Base-by-base conservation (phyloP, 192 early-diverging fungal genomes). In the Umbelopsis sp. region DNA sequence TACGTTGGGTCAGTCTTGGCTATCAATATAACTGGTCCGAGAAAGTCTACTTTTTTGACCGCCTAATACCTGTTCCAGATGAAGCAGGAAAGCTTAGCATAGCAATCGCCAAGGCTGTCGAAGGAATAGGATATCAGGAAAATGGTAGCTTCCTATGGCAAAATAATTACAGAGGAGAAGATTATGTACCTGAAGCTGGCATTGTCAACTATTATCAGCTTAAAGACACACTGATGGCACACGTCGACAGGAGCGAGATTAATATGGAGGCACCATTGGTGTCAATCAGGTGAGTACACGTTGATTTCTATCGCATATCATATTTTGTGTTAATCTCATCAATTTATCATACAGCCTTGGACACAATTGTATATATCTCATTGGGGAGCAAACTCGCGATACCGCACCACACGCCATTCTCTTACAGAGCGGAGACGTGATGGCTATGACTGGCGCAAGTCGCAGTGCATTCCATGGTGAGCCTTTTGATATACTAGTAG, bases 191-290 rank as follows among this genome's bases (percentile, higher is more conserved):
- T 62, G 92, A 99, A 74, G 97, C 95, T 4, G 97, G 96, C 3
- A 94, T 99, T 0, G 75, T 99, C 34, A 99, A 99, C 78, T 97
- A 92, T 73, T 99, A 99, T 74, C 90, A 92, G 43, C 79, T 86
- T 51, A 83, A 87, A 25, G 92, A 96, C 69, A 81, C 91, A 5
- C 81, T 99, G 74, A 96, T 93, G 81, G 95, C 88, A 10, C 97
- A 99, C 80, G 95, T 97, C 36, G 97, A 99, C 77, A 84, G 88
- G 51, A 96, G 93, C 45, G 97, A 99, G 73, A 66, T 89, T 22
- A 94, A 94, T 74, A 92, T 89, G 83, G 86, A 89, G 44, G 92
- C 92, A 1, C 94, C 96, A 4, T 77, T 98, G 29, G 87, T 96
- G n/a, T 93, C 91, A 22, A 69, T 91, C 25, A 92, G 91, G 88